A percentile compares a stretch with the other conserved stretches of the same genome.
Evolutionary conservation across 768 basidiomycete species (phyloP).

Genomic region (Boletus huronensis): DNA sequence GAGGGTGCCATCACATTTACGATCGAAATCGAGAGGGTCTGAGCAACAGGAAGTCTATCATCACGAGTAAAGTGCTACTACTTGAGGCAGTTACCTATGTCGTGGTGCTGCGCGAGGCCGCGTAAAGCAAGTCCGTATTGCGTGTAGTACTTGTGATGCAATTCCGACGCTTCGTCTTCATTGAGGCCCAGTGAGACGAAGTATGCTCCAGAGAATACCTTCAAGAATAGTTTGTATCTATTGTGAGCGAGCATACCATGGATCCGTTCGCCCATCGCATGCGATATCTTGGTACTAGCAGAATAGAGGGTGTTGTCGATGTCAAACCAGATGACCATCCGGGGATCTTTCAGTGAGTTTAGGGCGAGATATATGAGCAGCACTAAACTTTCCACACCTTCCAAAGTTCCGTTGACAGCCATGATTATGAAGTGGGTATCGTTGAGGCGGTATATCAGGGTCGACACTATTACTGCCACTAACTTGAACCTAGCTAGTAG

Average conservation of each 20-base stretch:
- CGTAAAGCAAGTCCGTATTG: constrained; percentile 82
- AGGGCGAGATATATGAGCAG: background rate
- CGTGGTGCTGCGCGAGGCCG: constrained; percentile 71
- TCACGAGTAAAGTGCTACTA: background rate
- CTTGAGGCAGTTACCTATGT: constrained; percentile 50
- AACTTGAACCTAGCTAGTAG: too few species aligned
- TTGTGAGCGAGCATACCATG: constrained; percentile 47
- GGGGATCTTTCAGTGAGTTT: constrained; percentile 42
- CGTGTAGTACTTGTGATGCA: constrained; percentile 72
- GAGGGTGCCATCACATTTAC: constrained; percentile 77
- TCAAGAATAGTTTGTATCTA: background rate
- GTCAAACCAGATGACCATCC: constrained; percentile 72
- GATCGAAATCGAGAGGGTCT: constrained; percentile 85
- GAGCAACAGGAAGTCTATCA: constrained; percentile 7
- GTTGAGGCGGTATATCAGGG: constrained; percentile 2
- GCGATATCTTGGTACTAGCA: constrained; percentile 66
- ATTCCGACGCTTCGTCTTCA: constrained; percentile 61
- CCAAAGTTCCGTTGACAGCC: constrained; percentile 17
- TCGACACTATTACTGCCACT: background rate
- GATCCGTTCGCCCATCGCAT: constrained; percentile 76
- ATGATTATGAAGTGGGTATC: constrained; percentile 29
- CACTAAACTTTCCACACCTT: constrained; percentile 20
- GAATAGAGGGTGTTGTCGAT: constrained; percentile 90
- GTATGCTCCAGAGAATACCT: constrained; percentile 48
- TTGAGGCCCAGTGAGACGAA: constrained; percentile 67